A percentile compares a stretch with the other conserved stretches of the same genome.
Evolutionary conservation across 495 filamentous ascomycete species (phyloP).

Genomic region (Penicillium atrosanguineum): DNA sequence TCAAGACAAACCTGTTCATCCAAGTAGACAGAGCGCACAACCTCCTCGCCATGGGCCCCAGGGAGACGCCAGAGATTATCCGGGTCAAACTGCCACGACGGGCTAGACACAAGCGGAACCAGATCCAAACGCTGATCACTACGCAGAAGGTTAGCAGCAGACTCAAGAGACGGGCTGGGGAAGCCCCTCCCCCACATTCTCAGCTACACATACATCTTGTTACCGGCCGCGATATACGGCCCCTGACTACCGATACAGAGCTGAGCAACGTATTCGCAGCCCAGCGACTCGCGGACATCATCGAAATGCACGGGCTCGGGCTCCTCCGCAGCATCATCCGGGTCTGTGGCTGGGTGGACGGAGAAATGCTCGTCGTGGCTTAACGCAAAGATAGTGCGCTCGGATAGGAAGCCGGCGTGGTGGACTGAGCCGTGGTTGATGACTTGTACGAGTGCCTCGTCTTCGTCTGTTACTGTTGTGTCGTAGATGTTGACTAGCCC

Average conservation of each 20-base stretch:
- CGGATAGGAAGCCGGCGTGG: conserved; percentile 74
- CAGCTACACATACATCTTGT: conserved; percentile 36
- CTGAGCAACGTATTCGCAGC: conserved; percentile 81
- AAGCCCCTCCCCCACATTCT: neutral
- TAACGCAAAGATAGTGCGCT: conserved; percentile 66
- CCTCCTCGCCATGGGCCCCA: conserved; percentile 79
- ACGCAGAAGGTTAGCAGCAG: neutral
- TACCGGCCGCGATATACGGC: conserved; percentile 42
- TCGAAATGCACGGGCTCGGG: conserved; percentile 61
- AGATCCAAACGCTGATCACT: conserved; percentile 67
- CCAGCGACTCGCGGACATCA: conserved; percentile 68
- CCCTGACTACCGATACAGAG: conserved; percentile 57
- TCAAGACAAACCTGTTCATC: conserved; percentile 57
- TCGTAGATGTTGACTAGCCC: conserved; percentile 85
- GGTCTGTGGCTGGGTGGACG: conserved; percentile 65
- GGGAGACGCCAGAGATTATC: conserved; percentile 61
- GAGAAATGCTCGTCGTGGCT: conserved; percentile 81
- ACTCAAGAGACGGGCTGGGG: neutral
- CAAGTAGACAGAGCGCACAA: conserved; percentile 76
- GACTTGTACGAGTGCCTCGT: conserved; percentile 80
- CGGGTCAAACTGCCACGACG: conserved; percentile 61
- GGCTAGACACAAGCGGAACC: conserved; percentile 56
- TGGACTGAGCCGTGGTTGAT: conserved; percentile 90
- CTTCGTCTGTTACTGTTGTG: conserved; percentile 69
- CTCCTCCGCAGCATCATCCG: conserved; percentile 51